Evolutionary conservation across 495 filamentous ascomycete genomes (phyloP), one percentile per base, ranked within the genome.

Genomic region (Hamigera avellanea): DNA sequence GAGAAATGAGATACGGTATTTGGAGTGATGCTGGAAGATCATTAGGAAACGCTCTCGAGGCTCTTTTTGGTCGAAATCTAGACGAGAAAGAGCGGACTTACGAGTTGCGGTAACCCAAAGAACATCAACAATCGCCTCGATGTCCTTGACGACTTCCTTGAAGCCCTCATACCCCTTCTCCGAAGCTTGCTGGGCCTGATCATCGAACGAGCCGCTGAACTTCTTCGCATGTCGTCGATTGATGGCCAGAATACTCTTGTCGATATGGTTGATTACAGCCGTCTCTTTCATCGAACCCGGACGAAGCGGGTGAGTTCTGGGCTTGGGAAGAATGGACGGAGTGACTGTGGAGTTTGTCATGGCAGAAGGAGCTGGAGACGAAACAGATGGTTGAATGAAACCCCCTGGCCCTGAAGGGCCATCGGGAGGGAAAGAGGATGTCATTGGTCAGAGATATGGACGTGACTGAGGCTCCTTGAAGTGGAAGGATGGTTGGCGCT

Each of bases 91-190:
- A n/a, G n/a, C 12, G 7, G 25, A 49, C 84, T 42, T 67, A 91
- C 85, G 84, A 8, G 85, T 91, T 2, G 82, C 82, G 28, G 73
- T 81, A 16, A 80, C 64, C 87, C 87, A 95, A 6, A 93, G 55
- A 8, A 88, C 72, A 58, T 89, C 79, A 12, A 89, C 59, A 12
- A 89, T 41, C 6, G 57, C 61, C 27, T 86, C 80, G 1, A 93
- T 53, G 50, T 93, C 84, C 32, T 61, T 70, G 10, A 69, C 80
- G 5, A 83, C 61, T 37, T 89, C 78, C 12, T 52, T 61, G 53
- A 91, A 80, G 41, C 54, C 73, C 34, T 68, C 68, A 53, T 91
- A 95, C 0, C 80, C 80, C 13, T 62, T 56, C 4, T 72, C 70
- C 2, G 70, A 63, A n/a, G 62, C 64, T 8, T 54, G 40, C 6